A percentile compares a stretch with the other conserved stretches of the same genome.
These are phyloP conservation scores for Coemansia sp. DNA, from an alignment of 192 early-diverging fungal genomes.

Conservation along the genomic window DNA sequence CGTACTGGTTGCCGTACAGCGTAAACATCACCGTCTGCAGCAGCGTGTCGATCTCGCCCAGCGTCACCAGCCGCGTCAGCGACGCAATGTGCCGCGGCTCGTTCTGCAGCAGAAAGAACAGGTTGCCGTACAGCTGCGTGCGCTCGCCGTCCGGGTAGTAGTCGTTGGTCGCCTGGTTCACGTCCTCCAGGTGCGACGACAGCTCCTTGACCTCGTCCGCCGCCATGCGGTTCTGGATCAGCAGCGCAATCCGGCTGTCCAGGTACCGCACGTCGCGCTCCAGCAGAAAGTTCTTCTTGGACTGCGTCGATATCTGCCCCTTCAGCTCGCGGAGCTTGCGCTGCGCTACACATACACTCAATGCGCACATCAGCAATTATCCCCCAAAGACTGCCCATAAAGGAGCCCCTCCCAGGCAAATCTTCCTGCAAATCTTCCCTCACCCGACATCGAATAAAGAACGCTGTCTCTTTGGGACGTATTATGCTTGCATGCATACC, in stretches of 20 bases:
- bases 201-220: slow-evolving; percentile 71
- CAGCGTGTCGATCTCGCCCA: slow-evolving; percentile 89
- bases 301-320: slow-evolving; percentile 84
- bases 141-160: slow-evolving; percentile 75
- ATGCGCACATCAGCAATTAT: neutral
- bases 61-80: slow-evolving; percentile 74
- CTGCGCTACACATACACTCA: slow-evolving; percentile 60
- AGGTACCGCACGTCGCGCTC: slow-evolving; percentile 90
- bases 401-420: too few relatives aligned
- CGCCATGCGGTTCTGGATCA: slow-evolving; percentile 93
- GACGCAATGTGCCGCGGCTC: slow-evolving; percentile 89
- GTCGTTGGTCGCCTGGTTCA: slow-evolving; percentile 47
- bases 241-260: slow-evolving; percentile 83
- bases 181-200: slow-evolving; percentile 49
- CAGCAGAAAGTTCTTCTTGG: slow-evolving; percentile 91
- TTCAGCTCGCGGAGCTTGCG: slow-evolving; percentile 80
- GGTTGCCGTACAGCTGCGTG: slow-evolving; percentile 83
- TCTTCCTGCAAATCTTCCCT: too few relatives aligned
- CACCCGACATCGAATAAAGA: too few relatives aligned
- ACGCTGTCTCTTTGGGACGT: too few relatives aligned
- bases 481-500: neutral
- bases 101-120: slow-evolving; percentile 88
- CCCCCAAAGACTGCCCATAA: neutral
- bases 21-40: slow-evolving; percentile 97
- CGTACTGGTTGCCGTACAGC: slow-evolving; percentile 94